Evolutionary conservation across 331 rosid species (phyloP).

Genomic region (Malus hybrid): DNA sequence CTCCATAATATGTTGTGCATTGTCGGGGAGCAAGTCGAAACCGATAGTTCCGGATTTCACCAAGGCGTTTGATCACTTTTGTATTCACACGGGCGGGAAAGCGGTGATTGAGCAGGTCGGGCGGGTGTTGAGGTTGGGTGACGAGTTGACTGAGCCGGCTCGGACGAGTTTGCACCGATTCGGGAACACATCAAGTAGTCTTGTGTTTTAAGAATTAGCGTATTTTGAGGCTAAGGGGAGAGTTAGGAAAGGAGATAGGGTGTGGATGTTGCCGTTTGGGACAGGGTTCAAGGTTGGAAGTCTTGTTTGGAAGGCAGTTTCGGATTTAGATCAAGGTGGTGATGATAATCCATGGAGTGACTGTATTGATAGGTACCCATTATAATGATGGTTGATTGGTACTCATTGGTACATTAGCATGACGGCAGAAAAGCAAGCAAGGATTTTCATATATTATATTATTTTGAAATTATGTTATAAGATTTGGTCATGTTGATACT

Average conservation of each 20-base stretch:
- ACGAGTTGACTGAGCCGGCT: conserved; percentile 11
- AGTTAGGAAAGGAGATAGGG: conserved; percentile 4
- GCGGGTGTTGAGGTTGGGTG: background rate
- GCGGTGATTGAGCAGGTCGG: conserved; percentile 7
- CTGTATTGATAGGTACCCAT: background rate
- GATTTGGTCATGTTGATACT: no score
- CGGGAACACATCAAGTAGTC: conserved; percentile 18
- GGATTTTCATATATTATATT: no score
- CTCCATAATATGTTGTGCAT: background rate
- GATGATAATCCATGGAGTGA: conserved; percentile 10
- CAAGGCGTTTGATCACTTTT: conserved; percentile 13
- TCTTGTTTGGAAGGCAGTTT: conserved; percentile 4
- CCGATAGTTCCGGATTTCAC: background rate
- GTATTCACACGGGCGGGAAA: conserved; percentile 11
- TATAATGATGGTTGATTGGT: no score
- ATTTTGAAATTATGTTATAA: no score
- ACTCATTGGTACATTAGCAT: no score
- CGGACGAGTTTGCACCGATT: conserved; percentile 14
- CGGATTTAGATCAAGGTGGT: background rate
- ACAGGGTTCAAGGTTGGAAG: conserved; percentile 12
- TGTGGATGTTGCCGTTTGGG: conserved; percentile 16
- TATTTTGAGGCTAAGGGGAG: conserved; percentile 13
- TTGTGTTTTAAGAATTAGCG: conserved; percentile 14
- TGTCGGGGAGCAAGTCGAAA: background rate
- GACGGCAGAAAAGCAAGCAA: no score